Percentiles rank a stretch among this genome's conserved stretches.
Evolutionary conservation across 768 basidiomycete genomes (phyloP).

Genomic region (Lentinula raphanica): DNA sequence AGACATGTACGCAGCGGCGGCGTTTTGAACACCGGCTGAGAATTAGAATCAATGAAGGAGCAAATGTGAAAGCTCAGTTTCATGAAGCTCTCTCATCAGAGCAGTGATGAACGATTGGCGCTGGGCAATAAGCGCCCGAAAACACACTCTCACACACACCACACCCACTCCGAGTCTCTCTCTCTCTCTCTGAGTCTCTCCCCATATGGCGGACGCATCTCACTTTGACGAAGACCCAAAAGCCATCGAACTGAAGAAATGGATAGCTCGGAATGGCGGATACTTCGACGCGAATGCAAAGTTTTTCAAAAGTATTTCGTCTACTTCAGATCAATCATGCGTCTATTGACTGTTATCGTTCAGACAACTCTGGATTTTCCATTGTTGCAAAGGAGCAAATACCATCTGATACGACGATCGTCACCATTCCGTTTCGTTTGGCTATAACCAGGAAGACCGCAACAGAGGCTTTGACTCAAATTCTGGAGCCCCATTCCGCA

Average conservation of each 20-base stretch:
- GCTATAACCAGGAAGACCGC: slow-evolving; percentile 55
- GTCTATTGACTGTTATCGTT: background rate
- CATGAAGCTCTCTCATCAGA: too few relatives aligned
- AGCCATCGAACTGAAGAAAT: background rate
- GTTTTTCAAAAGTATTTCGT: background rate
- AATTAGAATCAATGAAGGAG: too few relatives aligned
- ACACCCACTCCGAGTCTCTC: too few relatives aligned
- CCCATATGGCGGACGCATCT: too few relatives aligned
- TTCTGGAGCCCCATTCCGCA: slow-evolving; percentile 27
- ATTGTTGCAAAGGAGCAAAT: slow-evolving; percentile 47
- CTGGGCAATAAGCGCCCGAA: too few relatives aligned
- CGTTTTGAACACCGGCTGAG: too few relatives aligned
- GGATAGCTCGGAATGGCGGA: background rate
- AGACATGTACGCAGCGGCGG: too few relatives aligned
- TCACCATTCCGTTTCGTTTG: slow-evolving; percentile 64
- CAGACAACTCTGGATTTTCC: slow-evolving; percentile 41
- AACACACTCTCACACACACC: too few relatives aligned
- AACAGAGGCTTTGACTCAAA: slow-evolving; percentile 31
- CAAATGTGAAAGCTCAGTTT: too few relatives aligned
- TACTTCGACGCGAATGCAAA: background rate
- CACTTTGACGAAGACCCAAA: background rate
- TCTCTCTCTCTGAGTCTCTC: too few relatives aligned
- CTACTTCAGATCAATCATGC: background rate
- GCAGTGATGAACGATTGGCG: too few relatives aligned
- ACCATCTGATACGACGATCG: slow-evolving; percentile 46